Percentiles rank a stretch among this genome's conserved stretches.
These are phyloP conservation scores for Alloteropsis semialata DNA, from an alignment of 176 grass and related monocot genomes.

Conservation along the genomic window DNA sequence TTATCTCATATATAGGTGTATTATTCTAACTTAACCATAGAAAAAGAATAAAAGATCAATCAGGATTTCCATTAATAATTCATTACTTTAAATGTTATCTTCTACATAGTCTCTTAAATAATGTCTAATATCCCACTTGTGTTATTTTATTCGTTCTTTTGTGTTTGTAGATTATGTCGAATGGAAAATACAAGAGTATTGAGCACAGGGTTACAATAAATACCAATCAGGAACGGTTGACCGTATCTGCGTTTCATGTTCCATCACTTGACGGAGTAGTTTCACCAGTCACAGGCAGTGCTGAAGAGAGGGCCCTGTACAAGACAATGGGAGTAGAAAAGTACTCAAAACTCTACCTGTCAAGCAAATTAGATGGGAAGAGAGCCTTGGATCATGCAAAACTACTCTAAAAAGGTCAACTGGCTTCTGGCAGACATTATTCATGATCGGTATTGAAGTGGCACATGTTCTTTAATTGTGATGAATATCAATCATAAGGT, in stretches of 20 bases:
- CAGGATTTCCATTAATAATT: background rate
- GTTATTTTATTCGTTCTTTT: too few species aligned
- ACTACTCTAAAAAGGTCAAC: background rate
- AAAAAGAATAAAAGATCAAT: background rate
- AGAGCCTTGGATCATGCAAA: slow-evolving; percentile 20
- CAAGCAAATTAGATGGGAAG: slow-evolving; percentile 31
- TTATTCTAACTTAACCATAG: background rate
- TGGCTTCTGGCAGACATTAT: too few species aligned
- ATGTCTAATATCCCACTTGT: too few species aligned
- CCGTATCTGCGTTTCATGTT: slow-evolving; percentile 19
- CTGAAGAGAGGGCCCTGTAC: background rate
- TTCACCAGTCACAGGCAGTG: background rate
- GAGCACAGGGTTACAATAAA: slow-evolving; percentile 51
- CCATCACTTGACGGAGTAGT: slow-evolving; percentile 14
- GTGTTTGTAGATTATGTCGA: slow-evolving; percentile 32
- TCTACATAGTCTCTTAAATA: too few species aligned
- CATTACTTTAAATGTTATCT: background rate
- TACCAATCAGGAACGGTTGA: slow-evolving; percentile 35
- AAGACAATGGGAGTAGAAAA: background rate
- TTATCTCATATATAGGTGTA: background rate
- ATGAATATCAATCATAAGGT: too few species aligned
- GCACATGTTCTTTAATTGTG: too few species aligned
- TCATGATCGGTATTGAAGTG: too few species aligned
- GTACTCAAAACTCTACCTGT: background rate
- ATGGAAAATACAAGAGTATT: slow-evolving; percentile 50